These are phyloP conservation scores for Hemileccinum impolitum DNA, from an alignment of 768 basidiomycete species.

Conservation along the genomic window DNA sequence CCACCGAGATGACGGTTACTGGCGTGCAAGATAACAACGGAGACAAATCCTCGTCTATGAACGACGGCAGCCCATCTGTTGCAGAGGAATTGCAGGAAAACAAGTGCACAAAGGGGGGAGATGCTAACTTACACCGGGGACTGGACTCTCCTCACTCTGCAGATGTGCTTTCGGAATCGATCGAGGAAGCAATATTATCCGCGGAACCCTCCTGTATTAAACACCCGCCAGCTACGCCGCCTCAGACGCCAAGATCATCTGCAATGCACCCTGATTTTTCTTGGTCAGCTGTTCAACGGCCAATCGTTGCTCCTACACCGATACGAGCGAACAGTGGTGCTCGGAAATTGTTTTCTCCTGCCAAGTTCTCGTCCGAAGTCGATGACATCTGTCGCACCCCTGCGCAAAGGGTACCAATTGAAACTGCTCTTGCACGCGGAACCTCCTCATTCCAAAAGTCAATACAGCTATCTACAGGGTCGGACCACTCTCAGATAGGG, in stretches of 20 bases:
- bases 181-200: slow-evolving; percentile 10
- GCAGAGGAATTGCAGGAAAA: slow-evolving; percentile 14
- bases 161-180: slow-evolving; percentile 36
- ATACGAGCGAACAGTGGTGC: slow-evolving; percentile 14
- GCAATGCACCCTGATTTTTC: slow-evolving; percentile 17
- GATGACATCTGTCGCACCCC: slow-evolving; percentile 51
- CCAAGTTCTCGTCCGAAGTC: slow-evolving; percentile 33
- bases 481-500: slow-evolving; percentile 20
- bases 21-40: not conserved
- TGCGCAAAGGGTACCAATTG: slow-evolving; percentile 60
- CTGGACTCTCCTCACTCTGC: slow-evolving; percentile 59
- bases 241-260: slow-evolving; percentile 12
- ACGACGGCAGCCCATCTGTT: not conserved
- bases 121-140: slow-evolving; percentile 34
- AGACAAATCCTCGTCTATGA: not conserved
- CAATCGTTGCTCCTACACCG: slow-evolving; percentile 29
- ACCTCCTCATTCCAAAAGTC: slow-evolving; percentile 49
- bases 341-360: slow-evolving; percentile 24
- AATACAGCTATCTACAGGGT: slow-evolving; percentile 29
- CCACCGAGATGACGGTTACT: not conserved
- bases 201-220: slow-evolving; percentile 5
- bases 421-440: slow-evolving; percentile 48
- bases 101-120: slow-evolving; percentile 21
- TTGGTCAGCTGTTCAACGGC: slow-evolving; percentile 22
- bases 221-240: slow-evolving; percentile 23